Evolutionary conservation across 768 basidiomycete genomes (phyloP), one percentile per base, ranked within the genome.

Genomic region (Nidularia sp.): DNA sequence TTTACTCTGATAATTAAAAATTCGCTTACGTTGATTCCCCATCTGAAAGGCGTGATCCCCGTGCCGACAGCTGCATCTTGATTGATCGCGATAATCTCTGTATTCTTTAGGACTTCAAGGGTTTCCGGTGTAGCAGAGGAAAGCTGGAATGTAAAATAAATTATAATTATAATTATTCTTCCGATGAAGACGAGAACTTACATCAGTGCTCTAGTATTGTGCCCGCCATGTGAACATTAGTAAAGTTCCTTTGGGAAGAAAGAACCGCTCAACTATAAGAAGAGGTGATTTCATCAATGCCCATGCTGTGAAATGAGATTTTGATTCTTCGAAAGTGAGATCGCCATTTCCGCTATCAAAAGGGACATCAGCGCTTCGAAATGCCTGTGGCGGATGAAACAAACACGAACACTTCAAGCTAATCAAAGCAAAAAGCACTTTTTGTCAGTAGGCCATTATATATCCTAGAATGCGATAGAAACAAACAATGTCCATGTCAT

Each of bases 271-370:
- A 18, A 69, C 78, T 51, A 86, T 80, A 48, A 86, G 68, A 10
- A 87, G 72, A 2, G 85, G 85, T 0, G 81, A 82, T 60, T 86
- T 87, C 79, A 86, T 77, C 32, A 88, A 65, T 34, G 83, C 83
- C 85, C 86, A 87, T 0, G 81, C 84, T 0, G 85, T 86, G 61
- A 86, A 88, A 61, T 88, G 85, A 2, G 83, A 74, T 62, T 86
- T 86, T 25, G 76, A 66, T 66, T 88, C 85, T 10, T 87, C 83
- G 59, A 72, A 77, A 0, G 79, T 78, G 44, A 86, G 68, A 33
- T 77, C 68, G 10, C 83, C 84, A 53, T 87, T 86, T 18, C 86
- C 85, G 25, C 84, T 85, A 59, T 15, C 25, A 18, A 45, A 18
- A 18, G 18, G 18, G 18, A 18, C 18, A 18, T 18, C 32, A 53